phyloP scores from a whole-genome alignment of 495 filamentous ascomycete genomes.

The Aspergillus ellipticus region DNA sequence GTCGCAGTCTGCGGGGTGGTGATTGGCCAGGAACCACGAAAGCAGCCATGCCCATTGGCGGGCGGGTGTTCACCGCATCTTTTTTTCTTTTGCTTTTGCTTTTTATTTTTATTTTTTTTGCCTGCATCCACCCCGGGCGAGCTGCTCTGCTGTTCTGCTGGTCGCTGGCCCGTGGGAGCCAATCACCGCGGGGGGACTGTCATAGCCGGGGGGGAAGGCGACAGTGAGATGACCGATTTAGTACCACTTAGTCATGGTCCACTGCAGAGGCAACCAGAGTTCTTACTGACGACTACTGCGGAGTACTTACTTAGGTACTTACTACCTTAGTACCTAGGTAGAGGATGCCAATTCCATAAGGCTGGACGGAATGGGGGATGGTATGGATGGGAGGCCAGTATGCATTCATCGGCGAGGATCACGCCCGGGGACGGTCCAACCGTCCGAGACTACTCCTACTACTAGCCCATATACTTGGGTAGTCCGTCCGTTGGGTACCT shows the following conservation, averaged over 20 bases:
- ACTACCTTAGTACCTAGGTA: not conserved
- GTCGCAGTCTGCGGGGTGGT: conserved; percentile 4
- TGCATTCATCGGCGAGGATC: too few relatives aligned
- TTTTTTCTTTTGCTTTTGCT: conserved; percentile 16
- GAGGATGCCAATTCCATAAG: not conserved
- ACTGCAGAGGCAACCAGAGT: not conserved
- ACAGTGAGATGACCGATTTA: not conserved
- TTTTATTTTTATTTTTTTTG: conserved; percentile 6
- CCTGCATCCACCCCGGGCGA: not conserved
- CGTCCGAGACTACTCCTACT: too few relatives aligned
- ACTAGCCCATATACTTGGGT: conserved; percentile 1
- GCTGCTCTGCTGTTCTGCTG: not conserved
- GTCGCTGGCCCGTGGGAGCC: not conserved
- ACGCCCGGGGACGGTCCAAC: too few relatives aligned
- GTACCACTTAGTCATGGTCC: not conserved
- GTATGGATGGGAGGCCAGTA: not conserved
- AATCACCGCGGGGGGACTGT: not conserved
- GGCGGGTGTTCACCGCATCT: conserved; percentile 38
- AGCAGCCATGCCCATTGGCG: conserved; percentile 28
- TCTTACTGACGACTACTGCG: not conserved
- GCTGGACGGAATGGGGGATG: not conserved
- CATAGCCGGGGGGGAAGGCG: not conserved
- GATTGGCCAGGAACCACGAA: conserved; percentile 25
- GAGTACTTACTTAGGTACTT: not conserved
- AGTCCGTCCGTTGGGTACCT: conserved; percentile 22